Base-by-base conservation (phyloP, 2,329 filamentous ascomycete species). In the Moelleriella libera region DNA sequence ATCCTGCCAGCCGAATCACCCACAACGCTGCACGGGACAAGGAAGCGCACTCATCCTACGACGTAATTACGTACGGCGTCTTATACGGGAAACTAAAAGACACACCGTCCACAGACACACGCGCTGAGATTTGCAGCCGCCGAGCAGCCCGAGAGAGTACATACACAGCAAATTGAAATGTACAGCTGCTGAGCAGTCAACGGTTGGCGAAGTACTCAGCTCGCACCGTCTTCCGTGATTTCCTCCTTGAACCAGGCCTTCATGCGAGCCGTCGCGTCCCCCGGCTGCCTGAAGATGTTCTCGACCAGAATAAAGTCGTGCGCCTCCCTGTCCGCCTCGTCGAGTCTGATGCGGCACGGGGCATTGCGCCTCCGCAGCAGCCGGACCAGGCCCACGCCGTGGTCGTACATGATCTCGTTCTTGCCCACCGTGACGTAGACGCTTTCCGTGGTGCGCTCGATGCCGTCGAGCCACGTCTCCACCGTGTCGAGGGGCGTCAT, bases 241-340 rank as follows among this genome's bases (percentile, higher is more conserved):
- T 49, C 45, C n/a, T 40, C 10, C 46, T 51, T 53, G 50, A 55
- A 57, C 63, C 63, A 65, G 0, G 50, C 54, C 49, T 54, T 58
- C 61, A 65, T 63, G 41, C 56, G 48, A 11, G 49, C 50, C 5
- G 58, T 63, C 6, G 60, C 60, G 31, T 56, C 52, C 2, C 58
- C 61, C 4, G 57, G 52, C 1, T 52, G 41, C 8, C 50, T 49
- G 12, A 48, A 44, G 31, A 55, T 44, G 5, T 56, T 56, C 49
- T 65, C 60, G 8, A 64, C 41, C 14, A 62, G 34, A 8, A 65
- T 56, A 41, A 60, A 63, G 14, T 64, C 63, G 30, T 66, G 63
- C 1, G 60, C 61, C 39, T 63, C 60, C 0, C 51, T 53, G 11
- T 58, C 57, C 3, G 49, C 31, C 39, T 59, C 48, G 28, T 64